These are phyloP conservation scores for Kodamaea ohmeri DNA, from an alignment of 1,139 yeast genomes.

Conservation along the genomic window DNA sequence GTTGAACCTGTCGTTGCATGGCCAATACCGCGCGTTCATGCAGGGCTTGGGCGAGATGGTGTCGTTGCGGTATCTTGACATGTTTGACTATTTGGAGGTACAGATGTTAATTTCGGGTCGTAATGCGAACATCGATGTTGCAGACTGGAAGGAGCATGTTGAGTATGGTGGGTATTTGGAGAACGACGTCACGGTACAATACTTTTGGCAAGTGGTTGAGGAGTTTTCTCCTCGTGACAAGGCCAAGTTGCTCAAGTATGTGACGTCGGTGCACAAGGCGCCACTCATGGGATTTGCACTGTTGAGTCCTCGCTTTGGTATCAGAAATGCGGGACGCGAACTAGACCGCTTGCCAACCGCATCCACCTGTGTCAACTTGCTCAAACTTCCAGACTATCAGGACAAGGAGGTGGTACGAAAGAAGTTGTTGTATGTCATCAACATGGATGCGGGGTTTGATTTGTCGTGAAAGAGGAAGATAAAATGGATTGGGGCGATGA, in stretches of 20 bases:
- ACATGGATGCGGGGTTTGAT: conserved; percentile 84
- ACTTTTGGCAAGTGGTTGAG: conserved; percentile 74
- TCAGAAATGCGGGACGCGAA: conserved; percentile 65
- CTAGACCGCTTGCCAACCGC: conserved; percentile 74
- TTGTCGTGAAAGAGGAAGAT: conserved; percentile 42
- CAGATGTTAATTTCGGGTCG: conserved; percentile 89
- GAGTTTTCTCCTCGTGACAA: conserved; percentile 66
- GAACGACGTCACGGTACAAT: conserved; percentile 53
- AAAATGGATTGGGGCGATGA: no score
- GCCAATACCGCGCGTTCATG: conserved; percentile 64
- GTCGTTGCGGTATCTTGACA: conserved; percentile 69
- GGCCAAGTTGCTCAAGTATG: conserved; percentile 71
- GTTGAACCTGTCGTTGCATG: conserved; percentile 57
- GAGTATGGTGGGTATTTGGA: conserved; percentile 66
- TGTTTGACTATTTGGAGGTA: conserved; percentile 81
- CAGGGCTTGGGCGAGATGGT: conserved; percentile 71
- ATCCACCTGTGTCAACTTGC: conserved; percentile 85
- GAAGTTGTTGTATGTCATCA: conserved; percentile 74
- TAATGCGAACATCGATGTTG: conserved; percentile 58
- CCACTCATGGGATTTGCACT: conserved; percentile 84
- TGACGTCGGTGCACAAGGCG: conserved; percentile 87
- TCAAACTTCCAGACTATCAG: conserved; percentile 80
- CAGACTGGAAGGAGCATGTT: conserved; percentile 63
- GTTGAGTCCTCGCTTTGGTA: conserved; percentile 76
- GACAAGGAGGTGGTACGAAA: conserved; percentile 54